phyloP scores from a whole-genome alignment of 2,329 filamentous ascomycete species.

The Trichoderma sp. region DNA sequence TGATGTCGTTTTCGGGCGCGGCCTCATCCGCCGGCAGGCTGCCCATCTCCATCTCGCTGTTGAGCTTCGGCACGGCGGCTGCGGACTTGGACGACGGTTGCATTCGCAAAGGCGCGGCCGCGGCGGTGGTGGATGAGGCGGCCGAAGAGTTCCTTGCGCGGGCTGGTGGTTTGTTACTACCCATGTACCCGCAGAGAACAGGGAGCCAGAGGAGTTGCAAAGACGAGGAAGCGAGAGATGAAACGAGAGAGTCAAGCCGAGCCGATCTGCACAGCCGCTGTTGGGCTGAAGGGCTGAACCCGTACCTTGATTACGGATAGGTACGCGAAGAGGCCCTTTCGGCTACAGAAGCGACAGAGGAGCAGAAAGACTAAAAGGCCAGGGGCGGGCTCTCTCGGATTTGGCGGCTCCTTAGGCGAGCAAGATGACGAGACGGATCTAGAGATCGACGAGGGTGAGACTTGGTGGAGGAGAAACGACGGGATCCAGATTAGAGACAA shows the following conservation, averaged over 20 bases:
- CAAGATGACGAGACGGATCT: slow-evolving; percentile 11
- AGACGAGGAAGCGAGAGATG: background rate
- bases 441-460: slow-evolving; percentile 22
- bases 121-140: slow-evolving; percentile 40
- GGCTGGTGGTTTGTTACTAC: slow-evolving; percentile 42
- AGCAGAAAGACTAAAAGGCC: background rate
- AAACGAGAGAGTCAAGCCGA: background rate
- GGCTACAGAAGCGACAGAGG: background rate
- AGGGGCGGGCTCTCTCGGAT: slow-evolving; percentile 13
- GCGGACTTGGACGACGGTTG: slow-evolving; percentile 59
- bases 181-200: slow-evolving; percentile 40
- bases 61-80: slow-evolving; percentile 57
- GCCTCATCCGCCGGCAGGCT: slow-evolving; percentile 46
- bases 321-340: slow-evolving; percentile 13
- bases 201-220: background rate
- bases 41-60: slow-evolving; percentile 59
- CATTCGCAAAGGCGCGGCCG: slow-evolving; percentile 40
- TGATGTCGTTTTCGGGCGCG: slow-evolving; percentile 71
- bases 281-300: slow-evolving; percentile 8
- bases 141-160: slow-evolving; percentile 39
- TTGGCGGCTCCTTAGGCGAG: slow-evolving; percentile 18
- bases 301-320: slow-evolving; percentile 18
- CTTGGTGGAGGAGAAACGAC: slow-evolving; percentile 9
- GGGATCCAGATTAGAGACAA: background rate
- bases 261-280: background rate